These are phyloP conservation scores for Tolypocladium tundrense DNA, from an alignment of 2,329 filamentous ascomycete species.

Conservation along the genomic window DNA sequence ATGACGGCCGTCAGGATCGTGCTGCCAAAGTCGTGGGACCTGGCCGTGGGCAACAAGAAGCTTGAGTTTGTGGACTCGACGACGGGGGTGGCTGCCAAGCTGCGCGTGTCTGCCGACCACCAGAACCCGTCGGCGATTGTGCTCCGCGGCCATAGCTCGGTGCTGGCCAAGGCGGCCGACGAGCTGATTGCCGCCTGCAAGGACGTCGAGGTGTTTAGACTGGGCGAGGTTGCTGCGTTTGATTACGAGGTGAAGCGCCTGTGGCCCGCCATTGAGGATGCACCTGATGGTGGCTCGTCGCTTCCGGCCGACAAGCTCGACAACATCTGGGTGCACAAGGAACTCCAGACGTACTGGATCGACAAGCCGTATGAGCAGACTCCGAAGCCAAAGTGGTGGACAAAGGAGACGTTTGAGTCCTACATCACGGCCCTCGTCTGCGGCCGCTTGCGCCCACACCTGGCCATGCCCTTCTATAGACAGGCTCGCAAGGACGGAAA, in stretches of 20 bases:
- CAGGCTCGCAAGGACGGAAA: constrained; percentile 14
- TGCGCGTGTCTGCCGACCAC: constrained; percentile 23
- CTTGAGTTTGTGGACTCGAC: constrained; percentile 23
- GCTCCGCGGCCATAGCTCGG: constrained; percentile 19
- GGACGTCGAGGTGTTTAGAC: constrained; percentile 22
- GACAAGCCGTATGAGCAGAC: constrained; percentile 26
- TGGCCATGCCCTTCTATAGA: constrained; percentile 24
- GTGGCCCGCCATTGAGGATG: constrained; percentile 23
- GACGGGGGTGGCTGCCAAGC: constrained; percentile 20
- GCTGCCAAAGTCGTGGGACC: constrained; percentile 22
- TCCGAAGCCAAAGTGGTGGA: constrained; percentile 29
- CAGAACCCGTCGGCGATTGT: constrained; percentile 18
- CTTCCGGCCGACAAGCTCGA: constrained; percentile 10
- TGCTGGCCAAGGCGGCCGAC: constrained; percentile 22
- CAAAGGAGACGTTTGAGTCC: constrained; percentile 25
- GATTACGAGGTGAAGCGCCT: constrained; percentile 25
- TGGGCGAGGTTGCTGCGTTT: constrained; percentile 23
- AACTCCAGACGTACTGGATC: constrained; percentile 18
- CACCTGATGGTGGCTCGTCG: constrained; percentile 13
- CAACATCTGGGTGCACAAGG: constrained; percentile 25
- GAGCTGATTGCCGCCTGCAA: constrained; percentile 19
- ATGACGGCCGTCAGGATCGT: constrained; percentile 27
- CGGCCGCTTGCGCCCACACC: constrained; percentile 21
- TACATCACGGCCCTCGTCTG: constrained; percentile 33
- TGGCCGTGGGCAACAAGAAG: constrained; percentile 22